Percentiles rank a stretch among this genome's conserved stretches.
Evolutionary conservation across 768 basidiomycete species (phyloP).

Genomic region (Fibroporia radiculosa): DNA sequence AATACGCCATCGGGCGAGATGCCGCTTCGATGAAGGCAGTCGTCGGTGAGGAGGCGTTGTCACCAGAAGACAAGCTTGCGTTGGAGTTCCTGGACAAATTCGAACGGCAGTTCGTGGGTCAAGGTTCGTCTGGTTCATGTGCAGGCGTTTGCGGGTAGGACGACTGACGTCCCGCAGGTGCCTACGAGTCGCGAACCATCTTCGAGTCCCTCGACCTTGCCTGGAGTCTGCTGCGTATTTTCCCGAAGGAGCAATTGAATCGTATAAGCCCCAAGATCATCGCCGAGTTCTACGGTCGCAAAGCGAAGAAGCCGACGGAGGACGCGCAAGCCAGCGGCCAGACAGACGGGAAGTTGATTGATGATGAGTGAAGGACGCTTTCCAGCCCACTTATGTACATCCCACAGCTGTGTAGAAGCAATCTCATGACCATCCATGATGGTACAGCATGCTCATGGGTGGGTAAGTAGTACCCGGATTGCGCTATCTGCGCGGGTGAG

Average conservation of each 20-base stretch:
- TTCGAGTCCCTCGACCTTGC: conserved; percentile 97
- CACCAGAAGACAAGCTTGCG: conserved; percentile 91
- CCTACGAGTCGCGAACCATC: conserved; percentile 92
- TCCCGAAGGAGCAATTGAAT: conserved; percentile 98
- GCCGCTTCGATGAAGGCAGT: conserved; percentile 99
- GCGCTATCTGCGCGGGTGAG: background rate
- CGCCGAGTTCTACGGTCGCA: conserved; percentile 86
- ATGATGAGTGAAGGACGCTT: conserved; percentile 29
- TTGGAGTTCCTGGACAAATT: conserved; percentile 98
- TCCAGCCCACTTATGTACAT: background rate
- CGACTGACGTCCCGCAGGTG: conserved; percentile 41
- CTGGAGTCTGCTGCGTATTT: conserved; percentile 93
- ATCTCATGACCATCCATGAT: conserved; percentile 5
- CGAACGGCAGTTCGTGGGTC: conserved; percentile 94
- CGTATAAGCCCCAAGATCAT: conserved; percentile 97
- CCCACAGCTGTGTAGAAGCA: background rate
- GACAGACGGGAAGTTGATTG: conserved; percentile 55
- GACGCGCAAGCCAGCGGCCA: conserved; percentile 36
- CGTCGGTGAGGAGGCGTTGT: conserved; percentile 96
- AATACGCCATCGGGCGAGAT: conserved; percentile 96
- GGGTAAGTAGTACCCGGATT: too few species aligned
- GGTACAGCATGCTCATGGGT: background rate
- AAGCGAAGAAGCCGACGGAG: conserved; percentile 57
- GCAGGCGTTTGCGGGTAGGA: too few species aligned
- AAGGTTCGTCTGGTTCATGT: conserved; percentile 61